Conservation (phyloP, 768 basidiomycete genomes). For the Panellus pusillus region DNA sequence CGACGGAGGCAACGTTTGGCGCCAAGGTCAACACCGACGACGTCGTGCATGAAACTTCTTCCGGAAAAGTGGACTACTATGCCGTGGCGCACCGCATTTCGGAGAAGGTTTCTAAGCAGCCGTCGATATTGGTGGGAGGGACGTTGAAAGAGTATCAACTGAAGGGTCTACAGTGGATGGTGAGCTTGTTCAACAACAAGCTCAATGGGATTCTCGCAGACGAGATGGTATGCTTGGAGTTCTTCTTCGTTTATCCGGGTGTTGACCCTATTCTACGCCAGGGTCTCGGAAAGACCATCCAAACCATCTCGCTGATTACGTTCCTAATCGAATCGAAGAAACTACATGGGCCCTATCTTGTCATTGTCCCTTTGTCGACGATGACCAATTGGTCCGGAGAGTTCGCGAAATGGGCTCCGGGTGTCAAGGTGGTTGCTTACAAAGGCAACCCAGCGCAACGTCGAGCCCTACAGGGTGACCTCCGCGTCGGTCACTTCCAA, state of each 20-base stretch:
- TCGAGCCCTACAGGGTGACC: conserved; percentile 71
- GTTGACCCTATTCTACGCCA: conserved; percentile 28
- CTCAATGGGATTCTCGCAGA: conserved; percentile 94
- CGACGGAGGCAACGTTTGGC: conserved; percentile 89
- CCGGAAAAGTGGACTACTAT: conserved; percentile 90
- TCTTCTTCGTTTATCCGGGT: conserved; percentile 2
- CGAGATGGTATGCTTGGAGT: conserved; percentile 68
- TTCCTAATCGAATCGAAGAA: conserved; percentile 92
- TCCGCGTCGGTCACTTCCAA: conserved; percentile 83
- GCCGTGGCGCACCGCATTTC: conserved; percentile 91
- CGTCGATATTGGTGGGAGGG: conserved; percentile 76
- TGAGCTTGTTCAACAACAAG: conserved; percentile 94
- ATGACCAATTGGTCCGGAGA: conserved; percentile 98
- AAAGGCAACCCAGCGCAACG: conserved; percentile 90
- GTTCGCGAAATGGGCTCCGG: conserved; percentile 96
- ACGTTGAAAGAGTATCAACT: conserved; percentile 93
- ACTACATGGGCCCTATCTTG: conserved; percentile 92
- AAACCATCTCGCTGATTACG: conserved; percentile 91
- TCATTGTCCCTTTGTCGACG: conserved; percentile 93
- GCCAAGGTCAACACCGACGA: conserved; percentile 72
- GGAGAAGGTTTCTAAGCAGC: conserved; percentile 80
- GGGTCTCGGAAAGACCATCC: conserved; percentile 96
- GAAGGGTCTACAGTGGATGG: conserved; percentile 98
- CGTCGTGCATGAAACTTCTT: conserved; percentile 46
- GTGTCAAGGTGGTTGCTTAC: conserved; percentile 77